phyloP scores from a whole-genome alignment of 441 rosid genomes.

The Euphorbia schlechtendalii region DNA sequence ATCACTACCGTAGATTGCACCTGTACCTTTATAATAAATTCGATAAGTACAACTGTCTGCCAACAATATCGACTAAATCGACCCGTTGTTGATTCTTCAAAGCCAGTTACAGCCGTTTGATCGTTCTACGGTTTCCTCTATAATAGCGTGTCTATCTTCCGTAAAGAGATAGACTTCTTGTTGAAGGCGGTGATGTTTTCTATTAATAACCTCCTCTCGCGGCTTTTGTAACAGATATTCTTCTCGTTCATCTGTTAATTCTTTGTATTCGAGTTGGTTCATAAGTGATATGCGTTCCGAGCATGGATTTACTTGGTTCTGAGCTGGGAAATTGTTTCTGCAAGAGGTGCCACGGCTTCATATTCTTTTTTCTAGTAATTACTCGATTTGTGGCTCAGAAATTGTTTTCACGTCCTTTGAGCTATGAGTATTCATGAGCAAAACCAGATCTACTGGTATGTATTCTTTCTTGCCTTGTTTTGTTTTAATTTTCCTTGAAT shows the following conservation, averaged over 20 bases:
- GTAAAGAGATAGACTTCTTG: too few species aligned
- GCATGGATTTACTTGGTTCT: background rate
- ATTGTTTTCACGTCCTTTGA: too few species aligned
- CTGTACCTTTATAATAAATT: background rate
- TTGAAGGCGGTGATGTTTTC: background rate
- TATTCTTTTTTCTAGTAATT: too few species aligned
- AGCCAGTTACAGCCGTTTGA: conserved; percentile 12
- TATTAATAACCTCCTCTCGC: background rate
- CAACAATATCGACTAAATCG: background rate
- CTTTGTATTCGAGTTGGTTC: background rate
- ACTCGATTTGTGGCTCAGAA: background rate
- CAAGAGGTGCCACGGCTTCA: too few species aligned
- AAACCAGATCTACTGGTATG: background rate
- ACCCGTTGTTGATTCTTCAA: conserved; percentile 5
- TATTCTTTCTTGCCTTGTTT: background rate
- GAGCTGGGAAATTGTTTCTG: too few species aligned
- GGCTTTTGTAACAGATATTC: background rate
- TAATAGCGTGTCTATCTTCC: background rate
- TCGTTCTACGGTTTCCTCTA: background rate
- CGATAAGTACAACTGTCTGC: background rate
- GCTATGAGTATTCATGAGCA: background rate
- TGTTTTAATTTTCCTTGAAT: background rate
- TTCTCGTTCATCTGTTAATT: background rate
- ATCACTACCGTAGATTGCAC: background rate
- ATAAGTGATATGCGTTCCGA: background rate